A percentile compares a stretch with the other conserved stretches of the same genome.
Conservation (phyloP, 2,329 filamentous ascomycete species). For the Xylaria sp. region DNA sequence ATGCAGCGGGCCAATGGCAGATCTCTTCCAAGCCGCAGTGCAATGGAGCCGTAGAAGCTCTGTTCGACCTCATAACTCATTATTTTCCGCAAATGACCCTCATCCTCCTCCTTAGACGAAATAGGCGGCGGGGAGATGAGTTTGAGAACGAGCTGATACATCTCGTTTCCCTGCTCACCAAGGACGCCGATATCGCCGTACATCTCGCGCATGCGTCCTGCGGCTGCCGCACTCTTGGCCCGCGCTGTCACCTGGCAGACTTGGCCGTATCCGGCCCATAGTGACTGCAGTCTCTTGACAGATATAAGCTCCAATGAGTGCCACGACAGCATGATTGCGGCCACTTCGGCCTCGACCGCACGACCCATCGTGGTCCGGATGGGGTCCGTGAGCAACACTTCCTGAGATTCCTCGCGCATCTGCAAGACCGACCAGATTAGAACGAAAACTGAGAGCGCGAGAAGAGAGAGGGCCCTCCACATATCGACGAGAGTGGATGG, state of each 20-base stretch:
- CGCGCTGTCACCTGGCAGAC: slow-evolving; percentile 66
- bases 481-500: not conserved
- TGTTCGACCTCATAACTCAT: slow-evolving; percentile 75
- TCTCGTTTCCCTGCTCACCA: slow-evolving; percentile 37
- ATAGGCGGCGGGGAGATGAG: slow-evolving; percentile 64
- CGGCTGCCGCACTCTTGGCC: slow-evolving; percentile 43
- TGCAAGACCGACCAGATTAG: slow-evolving; percentile 17
- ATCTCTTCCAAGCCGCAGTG: slow-evolving; percentile 57
- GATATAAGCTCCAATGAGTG: slow-evolving; percentile 55
- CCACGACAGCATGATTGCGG: slow-evolving; percentile 55
- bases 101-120: slow-evolving; percentile 54
- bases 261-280: slow-evolving; percentile 66
- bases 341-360: slow-evolving; percentile 50
- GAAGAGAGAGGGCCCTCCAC: slow-evolving; percentile 14
- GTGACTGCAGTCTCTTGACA: slow-evolving; percentile 54
- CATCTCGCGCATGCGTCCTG: slow-evolving; percentile 27
- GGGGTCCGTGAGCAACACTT: not conserved
- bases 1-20: slow-evolving; percentile 42
- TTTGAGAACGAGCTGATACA: slow-evolving; percentile 65
- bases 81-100: slow-evolving; percentile 73
- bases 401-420: not conserved
- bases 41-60: slow-evolving; percentile 70
- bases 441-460: slow-evolving; percentile 5
- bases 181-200: slow-evolving; percentile 28
- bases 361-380: slow-evolving; percentile 25